Base-by-base conservation (phyloP, 257 asterid species). In the Eucommia ulmoides region DNA sequence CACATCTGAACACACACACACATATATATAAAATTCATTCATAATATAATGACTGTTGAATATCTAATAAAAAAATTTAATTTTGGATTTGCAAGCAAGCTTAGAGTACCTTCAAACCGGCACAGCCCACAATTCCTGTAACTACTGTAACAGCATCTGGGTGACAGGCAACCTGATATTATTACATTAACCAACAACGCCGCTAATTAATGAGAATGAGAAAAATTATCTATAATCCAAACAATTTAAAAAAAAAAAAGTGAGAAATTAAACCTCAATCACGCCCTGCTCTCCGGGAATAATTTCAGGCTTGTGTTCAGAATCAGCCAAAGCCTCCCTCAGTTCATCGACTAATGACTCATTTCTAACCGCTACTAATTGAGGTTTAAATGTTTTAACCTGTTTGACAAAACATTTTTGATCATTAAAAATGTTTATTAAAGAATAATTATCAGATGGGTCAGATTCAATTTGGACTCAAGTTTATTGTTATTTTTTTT, bases 51-150 rank as follows among this genome's bases (percentile, higher is more conserved):
- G n/a, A n/a, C n/a, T n/a, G n/a, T n/a, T n/a, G n/a, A n/a, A n/a
- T n/a, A n/a, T n/a, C n/a, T n/a, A n/a, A n/a, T n/a, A n/a, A n/a
- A n/a, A n/a, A n/a, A n/a, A n/a, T n/a, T n/a, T n/a, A n/a, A n/a
- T n/a, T n/a, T n/a, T n/a, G n/a, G n/a, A n/a, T n/a, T n/a, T n/a
- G n/a, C n/a, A n/a, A n/a, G n/a, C n/a, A n/a, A n/a, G n/a, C n/a
- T n/a, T n/a, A n/a, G n/a, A n/a, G n/a, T 70, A 91, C 99, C 99
- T 91, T 86, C 23, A 91, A 65, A 61, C 99, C 99, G 2, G 99
- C 99, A 53, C 97, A 91, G 23, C 97, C 99, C 58, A 91, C 99
- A 41, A 91, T 91, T 67, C 95, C 99, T 0, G 99, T 91, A 59
- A 91, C 99, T 23, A 83, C 96, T 18, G 95, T 81, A 23, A 68